phyloP scores from a whole-genome alignment of 176 grass and related monocot genomes.

The Eleusine indica region DNA sequence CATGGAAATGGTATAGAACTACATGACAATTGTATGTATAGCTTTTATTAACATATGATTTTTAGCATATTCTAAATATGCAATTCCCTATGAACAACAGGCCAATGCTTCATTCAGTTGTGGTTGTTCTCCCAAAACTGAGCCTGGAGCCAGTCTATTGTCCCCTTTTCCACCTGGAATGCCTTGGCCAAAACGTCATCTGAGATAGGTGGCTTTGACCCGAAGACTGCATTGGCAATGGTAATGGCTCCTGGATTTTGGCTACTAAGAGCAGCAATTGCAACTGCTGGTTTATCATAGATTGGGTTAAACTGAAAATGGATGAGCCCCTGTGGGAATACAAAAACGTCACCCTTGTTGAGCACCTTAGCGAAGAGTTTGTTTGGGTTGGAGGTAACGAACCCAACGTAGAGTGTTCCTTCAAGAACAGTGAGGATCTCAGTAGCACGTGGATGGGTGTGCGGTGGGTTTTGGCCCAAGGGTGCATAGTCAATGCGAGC shows the following conservation, averaged over 20 bases:
- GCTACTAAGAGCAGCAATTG: constrained; percentile 20
- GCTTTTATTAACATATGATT: no score
- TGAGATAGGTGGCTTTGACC: constrained; percentile 37
- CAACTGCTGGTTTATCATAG: neutral
- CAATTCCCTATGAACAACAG: no score
- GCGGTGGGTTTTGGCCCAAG: constrained; percentile 21
- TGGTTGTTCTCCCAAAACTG: constrained; percentile 41
- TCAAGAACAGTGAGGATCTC: constrained; percentile 36
- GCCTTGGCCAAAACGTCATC: constrained; percentile 44
- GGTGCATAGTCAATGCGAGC: constrained; percentile 12
- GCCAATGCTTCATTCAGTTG: neutral
- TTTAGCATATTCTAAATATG: no score
- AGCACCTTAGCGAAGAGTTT: constrained; percentile 37
- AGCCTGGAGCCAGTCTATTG: constrained; percentile 40
- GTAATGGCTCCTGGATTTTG: constrained; percentile 27
- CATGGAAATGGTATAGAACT: no score
- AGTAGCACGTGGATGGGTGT: constrained; percentile 39
- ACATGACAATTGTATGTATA: no score
- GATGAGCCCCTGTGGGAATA: constrained; percentile 36
- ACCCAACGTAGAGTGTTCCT: constrained; percentile 44
- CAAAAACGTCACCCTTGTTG: constrained; percentile 51
- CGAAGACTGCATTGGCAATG: constrained; percentile 37
- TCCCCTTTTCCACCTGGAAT: constrained; percentile 33
- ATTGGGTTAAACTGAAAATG: constrained; percentile 45
- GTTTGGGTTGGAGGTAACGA: constrained; percentile 40